Base-by-base conservation (phyloP, 2,329 filamentous ascomycete genomes). In the Clarireedia paspali region DNA sequence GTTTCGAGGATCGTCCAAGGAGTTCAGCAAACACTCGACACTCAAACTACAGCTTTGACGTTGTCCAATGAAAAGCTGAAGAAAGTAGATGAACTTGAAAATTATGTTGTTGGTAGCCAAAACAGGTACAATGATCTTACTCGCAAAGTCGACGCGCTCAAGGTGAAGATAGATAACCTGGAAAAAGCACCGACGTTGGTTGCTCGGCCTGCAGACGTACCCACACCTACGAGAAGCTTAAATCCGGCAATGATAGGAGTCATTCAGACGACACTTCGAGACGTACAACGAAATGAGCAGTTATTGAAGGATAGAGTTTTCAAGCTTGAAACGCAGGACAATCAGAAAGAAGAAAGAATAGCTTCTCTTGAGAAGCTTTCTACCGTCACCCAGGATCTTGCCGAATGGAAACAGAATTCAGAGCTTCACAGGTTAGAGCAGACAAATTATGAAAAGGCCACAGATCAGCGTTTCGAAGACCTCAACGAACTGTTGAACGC, bases 281-380 rank as follows among this genome's bases (percentile, higher is more conserved):
- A 50, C 10, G 6, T 44, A 17, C 15, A 44, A 23, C 27, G 27
- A 6, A 47, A 50, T 17, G 12, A 50, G 5, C 42, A 17, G 17
- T 26, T 45, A 15, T 15, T 24, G n/a, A 30, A 38, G 14, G 40
- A 44, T 14, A 48, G 38, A 46, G n/a, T 39, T 3, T 14, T 9
- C 6, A 47, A 6, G 20, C 6, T 47, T 5, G 50, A 52, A 30
- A 9, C 12, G 20, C 15, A 53, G 7, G 34, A 30, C 26, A 17
- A 24, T 5, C 12, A 20, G 23, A 6, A 26, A 15, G 17, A 36
- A 4, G 39, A 44, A 26, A 50, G 46, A 9, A 12, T 55, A 15
- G 17, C 12, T 45, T 20, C 23, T 10, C 36, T 55, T 10, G 53
- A 50, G 36, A 24, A 45, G n/a, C 50, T 55, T 20, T 50, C 53